Conservation (phyloP, 2,329 filamentous ascomycete species). For the Fusarium sp. region DNA sequence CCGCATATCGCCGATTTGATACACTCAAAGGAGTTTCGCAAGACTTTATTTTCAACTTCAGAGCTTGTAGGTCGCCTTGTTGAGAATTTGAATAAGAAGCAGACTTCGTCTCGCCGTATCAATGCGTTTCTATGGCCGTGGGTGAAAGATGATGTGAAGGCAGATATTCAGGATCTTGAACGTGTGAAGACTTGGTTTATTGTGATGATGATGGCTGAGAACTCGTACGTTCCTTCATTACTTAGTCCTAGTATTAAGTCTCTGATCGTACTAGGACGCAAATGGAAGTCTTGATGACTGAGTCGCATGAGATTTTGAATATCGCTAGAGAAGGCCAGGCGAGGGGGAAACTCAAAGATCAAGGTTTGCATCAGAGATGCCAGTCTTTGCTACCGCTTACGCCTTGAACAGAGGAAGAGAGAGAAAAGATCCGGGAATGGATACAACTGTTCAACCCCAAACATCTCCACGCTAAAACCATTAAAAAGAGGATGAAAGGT, state of each 20-base stretch:
- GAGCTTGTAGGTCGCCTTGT: not conserved
- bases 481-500: not conserved
- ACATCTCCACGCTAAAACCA: rapidly evolving
- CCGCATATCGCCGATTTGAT: rapidly evolving
- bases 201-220: not conserved
- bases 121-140: not conserved
- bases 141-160: not conserved
- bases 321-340: not conserved
- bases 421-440: not conserved
- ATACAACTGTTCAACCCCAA: rapidly evolving
- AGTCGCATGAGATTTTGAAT: not conserved
- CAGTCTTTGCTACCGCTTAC: rapidly evolving
- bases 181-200: not conserved
- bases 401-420: not conserved
- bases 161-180: not conserved
- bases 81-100: not conserved
- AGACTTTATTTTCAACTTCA: not conserved
- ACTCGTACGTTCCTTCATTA: not conserved
- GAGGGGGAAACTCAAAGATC: not conserved
- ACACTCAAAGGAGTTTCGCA: rapidly evolving
- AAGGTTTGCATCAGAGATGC: rapidly evolving
- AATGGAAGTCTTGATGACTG: not conserved
- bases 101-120: not conserved
- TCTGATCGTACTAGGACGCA: not conserved
- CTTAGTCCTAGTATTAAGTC: rapidly evolving